Base-by-base conservation (phyloP, 345 rosid genomes). In the Citrus sinensis region DNA sequence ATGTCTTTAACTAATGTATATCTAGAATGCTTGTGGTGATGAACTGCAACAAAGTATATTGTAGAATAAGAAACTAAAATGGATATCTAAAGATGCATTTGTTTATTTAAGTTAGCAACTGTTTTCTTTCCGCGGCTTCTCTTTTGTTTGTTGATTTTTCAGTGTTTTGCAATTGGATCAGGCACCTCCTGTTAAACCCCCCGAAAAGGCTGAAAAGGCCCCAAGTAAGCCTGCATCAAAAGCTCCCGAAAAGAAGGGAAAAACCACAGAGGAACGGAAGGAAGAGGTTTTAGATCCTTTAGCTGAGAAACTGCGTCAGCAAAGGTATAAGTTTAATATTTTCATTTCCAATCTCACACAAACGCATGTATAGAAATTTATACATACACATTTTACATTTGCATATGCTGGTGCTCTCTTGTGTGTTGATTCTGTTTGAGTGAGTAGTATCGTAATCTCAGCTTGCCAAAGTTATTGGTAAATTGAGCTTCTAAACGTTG, bases 271-370 rank as follows among this genome's bases (percentile, higher is more conserved):
- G 76, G 55, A 54, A 49, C 14, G 1, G 39, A 83, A 83, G 79
- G 87, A 78, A 78, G 88, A 86, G 70, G 78, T 81, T 84, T 67
- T 89, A 56, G 97, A 93, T 88, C 94, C 95, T 5, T 76, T 88
- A 13, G 85, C 95, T 4, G 95, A 92, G 88, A 93, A 93, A 75
- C 88, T 92, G 78, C 91, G 85, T 82, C 90, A 89, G 65, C 98
- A 93, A 80, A 90, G 97, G 98, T 93, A 82, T 5, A 17, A 65
- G 37, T 66, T 73, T 42, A 70, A 25, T 78, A 25, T 62, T 77
- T 68, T 72, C 25, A 29, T 58, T 65, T 71, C 30, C 35, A 0
- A 34, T 11, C 58, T 1, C 8, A 54, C 58, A 54, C 58, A 54
- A 16, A 17, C 7, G 22, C 58, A 54, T 0, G 7, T 17, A 17